Base-by-base conservation (phyloP, 1,284 basidiomycete genomes). In the Dichomitus squalens region DNA sequence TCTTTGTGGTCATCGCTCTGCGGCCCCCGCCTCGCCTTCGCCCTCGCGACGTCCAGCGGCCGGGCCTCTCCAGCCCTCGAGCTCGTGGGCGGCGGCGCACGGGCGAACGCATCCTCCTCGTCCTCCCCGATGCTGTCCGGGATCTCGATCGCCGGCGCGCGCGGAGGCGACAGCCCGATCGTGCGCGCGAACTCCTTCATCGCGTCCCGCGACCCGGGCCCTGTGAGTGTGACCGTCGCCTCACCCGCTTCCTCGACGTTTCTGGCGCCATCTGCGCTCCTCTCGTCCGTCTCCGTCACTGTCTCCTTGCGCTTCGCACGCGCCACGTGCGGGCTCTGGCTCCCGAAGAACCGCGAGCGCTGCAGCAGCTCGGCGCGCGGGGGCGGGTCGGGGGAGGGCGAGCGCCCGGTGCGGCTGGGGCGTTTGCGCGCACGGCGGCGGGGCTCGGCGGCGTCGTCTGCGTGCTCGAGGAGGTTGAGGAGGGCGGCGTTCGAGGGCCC, bases 371-470 rank as follows among this genome's bases (percentile, higher is more conserved):
- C 43, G 3, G 52, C 52, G 36, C 60, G 70, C 14, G 68, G 60
- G 27, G 65, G 68, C 2, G 69, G 67, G 4, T 63, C 61, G 1
- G 66, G 66, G 7, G 66, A 66, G 21, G 70, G 71, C 7, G 65
- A 70, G 35, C 64, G 64, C 9, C 55, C 53, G 2, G 50, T 48
- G 33, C 66, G 64, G 12, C 31, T 53, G 35, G 70, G 70, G 5
- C 66, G 56, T 40, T 70, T 70, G 3, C 77, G 74, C 8, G 29
- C 29, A 11, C 29, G 11, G 16, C 76, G 69, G n/a, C 78, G 76
- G 4, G 76, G 76, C 58, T 78, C 77, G 38, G 77, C 75, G 44
- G 76, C 74, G 57, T 81, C 75, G 60, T 83, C 81, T 47, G 64
- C 64, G 59, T 72, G 67, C 14, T 64, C 59, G 25, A 29, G 36